phyloP scores from a whole-genome alignment of 768 basidiomycete species.

The Exidia glandulosa region DNA sequence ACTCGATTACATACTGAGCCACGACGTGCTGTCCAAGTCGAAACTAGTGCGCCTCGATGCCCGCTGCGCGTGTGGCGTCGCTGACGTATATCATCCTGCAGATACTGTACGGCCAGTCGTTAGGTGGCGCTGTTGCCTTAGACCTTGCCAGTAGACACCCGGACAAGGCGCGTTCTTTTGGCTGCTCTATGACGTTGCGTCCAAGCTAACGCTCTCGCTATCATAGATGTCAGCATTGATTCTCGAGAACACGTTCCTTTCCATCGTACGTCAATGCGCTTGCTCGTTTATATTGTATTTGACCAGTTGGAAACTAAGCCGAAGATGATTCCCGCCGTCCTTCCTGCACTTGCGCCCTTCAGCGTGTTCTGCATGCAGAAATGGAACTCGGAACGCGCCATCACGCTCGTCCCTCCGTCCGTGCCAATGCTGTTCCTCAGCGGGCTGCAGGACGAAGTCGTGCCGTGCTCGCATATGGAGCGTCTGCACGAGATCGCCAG shows the following conservation, averaged over 20 bases:
- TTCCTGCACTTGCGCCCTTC: slow-evolving; percentile 26
- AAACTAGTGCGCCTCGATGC: neutral
- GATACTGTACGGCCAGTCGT: slow-evolving; percentile 21
- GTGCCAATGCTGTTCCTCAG: slow-evolving; percentile 31
- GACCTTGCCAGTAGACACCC: slow-evolving; percentile 28
- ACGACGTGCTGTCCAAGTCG: slow-evolving; percentile 1
- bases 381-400: slow-evolving; percentile 18
- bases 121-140: slow-evolving; percentile 33
- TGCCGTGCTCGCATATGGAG: slow-evolving; percentile 30
- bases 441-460: slow-evolving; percentile 29
- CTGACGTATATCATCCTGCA: neutral
- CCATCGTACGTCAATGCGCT: slow-evolving; percentile 17
- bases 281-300: neutral
- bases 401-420: slow-evolving; percentile 19
- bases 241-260: slow-evolving; percentile 36
- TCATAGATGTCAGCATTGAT: slow-evolving; percentile 26
- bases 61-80: neutral
- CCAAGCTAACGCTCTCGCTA: neutral
- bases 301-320: slow-evolving; percentile 9
- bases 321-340: slow-evolving; percentile 24
- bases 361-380: slow-evolving; percentile 17
- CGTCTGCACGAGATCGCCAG: slow-evolving; percentile 10
- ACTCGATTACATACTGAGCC: slow-evolving; percentile 2
- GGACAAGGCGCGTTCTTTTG: slow-evolving; percentile 11
- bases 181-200: neutral